Percentiles rank a stretch among this genome's conserved stretches.
phyloP scores from a whole-genome alignment of 225 moss, liverwort and hornwort genomes.

The Neckera pumila region DNA sequence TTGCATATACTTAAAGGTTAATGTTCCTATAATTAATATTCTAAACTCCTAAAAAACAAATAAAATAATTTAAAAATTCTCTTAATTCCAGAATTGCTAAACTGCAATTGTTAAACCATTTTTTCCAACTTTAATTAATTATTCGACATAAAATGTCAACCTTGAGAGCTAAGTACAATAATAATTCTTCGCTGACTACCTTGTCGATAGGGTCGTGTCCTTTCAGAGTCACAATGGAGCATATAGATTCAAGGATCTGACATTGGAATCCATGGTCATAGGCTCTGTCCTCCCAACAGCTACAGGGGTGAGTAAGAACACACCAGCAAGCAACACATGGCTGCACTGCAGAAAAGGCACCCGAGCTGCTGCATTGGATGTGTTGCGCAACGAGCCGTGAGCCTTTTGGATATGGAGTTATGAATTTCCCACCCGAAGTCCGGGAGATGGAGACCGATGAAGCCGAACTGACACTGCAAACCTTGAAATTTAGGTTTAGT shows the following conservation, averaged over 20 bases:
- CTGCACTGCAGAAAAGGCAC: too few relatives aligned
- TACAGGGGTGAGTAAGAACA: neutral
- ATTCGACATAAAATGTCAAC: neutral
- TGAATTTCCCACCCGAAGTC: neutral
- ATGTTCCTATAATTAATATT: too few relatives aligned
- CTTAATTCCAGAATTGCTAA: too few relatives aligned
- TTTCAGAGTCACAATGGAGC: neutral
- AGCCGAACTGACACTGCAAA: neutral
- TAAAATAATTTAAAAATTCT: too few relatives aligned
- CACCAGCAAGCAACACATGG: neutral
- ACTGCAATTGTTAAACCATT: too few relatives aligned
- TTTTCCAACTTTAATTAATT: too few relatives aligned
- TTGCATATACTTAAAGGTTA: too few relatives aligned
- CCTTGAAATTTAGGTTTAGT: neutral
- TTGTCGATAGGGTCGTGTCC: neutral
- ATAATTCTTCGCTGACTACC: neutral
- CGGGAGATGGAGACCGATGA: neutral
- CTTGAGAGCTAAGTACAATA: rapidly evolving
- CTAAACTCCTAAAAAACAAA: too few relatives aligned
- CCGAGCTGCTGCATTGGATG: neutral
- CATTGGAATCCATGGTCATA: neutral
- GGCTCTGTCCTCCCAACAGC: neutral
- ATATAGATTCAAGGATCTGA: neutral
- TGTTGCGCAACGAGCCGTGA: neutral
- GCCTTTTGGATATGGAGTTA: neutral